Evolutionary conservation across 202 grass and related monocot genomes (phyloP).

Genomic region (Panicum hallii): DNA sequence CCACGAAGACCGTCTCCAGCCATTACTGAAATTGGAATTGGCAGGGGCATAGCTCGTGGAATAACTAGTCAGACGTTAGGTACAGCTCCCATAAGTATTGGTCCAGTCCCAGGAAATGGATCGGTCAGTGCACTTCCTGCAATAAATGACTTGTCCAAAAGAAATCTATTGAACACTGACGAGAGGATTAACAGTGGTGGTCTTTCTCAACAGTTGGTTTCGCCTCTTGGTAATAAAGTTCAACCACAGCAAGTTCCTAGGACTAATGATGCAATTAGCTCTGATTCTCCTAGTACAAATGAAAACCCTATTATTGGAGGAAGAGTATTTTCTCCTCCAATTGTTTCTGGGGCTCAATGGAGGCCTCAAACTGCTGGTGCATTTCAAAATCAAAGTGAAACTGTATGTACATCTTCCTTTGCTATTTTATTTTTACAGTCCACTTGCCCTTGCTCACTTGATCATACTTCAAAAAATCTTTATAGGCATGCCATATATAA

Average conservation of each 20-base stretch:
- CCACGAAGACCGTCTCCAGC: slow-evolving; percentile 72
- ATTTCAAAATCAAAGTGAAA: slow-evolving; percentile 90
- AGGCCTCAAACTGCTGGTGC: slow-evolving; percentile 67
- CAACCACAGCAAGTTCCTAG: slow-evolving; percentile 62
- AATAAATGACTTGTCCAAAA: slow-evolving; percentile 67
- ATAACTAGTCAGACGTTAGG: slow-evolving; percentile 60
- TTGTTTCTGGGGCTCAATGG: slow-evolving; percentile 86
- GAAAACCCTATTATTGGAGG: slow-evolving; percentile 66
- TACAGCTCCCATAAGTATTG: slow-evolving; percentile 61
- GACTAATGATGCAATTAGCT: slow-evolving; percentile 61
- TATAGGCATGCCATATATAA: not conserved
- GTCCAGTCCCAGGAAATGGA: slow-evolving; percentile 64
- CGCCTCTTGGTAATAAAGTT: slow-evolving; percentile 80
- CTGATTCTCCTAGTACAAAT: slow-evolving; percentile 59
- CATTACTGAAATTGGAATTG: slow-evolving; percentile 62
- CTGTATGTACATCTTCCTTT: slow-evolving; percentile 52
- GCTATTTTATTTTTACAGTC: slow-evolving; percentile 40
- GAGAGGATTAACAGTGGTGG: slow-evolving; percentile 62
- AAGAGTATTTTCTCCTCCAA: slow-evolving; percentile 72
- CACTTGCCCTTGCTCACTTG: not conserved
- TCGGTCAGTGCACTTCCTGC: slow-evolving; percentile 59
- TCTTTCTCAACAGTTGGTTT: slow-evolving; percentile 67
- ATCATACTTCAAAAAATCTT: slow-evolving; percentile 15
- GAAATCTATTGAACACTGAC: slow-evolving; percentile 64
- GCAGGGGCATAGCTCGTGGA: slow-evolving; percentile 66